A percentile compares a stretch with the other conserved stretches of the same genome.
phyloP scores from a whole-genome alignment of 768 basidiomycete genomes.

The Megacollybia marginata region DNA sequence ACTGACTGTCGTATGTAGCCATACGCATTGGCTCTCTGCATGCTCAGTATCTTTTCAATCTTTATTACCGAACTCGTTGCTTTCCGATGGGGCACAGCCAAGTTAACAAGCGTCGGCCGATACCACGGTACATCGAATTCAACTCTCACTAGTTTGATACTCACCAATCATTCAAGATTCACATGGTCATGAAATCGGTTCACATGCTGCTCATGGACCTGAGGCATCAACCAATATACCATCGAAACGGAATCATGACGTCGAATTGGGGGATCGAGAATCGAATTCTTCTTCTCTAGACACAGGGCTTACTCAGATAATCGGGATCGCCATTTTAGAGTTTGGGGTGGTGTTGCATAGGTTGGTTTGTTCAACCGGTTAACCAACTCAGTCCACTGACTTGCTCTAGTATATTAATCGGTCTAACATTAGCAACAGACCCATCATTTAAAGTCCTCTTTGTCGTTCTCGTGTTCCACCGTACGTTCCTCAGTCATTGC shows the following conservation, averaged over 20 bases:
- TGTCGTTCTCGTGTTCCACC: constrained; percentile 86
- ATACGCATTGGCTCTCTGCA: constrained; percentile 74
- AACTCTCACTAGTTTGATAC: not conserved
- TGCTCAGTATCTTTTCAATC: constrained; percentile 74
- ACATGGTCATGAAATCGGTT: constrained; percentile 57
- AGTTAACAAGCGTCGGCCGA: constrained; percentile 61
- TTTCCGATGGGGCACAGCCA: constrained; percentile 78
- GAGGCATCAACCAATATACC: constrained; percentile 25
- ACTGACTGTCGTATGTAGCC: constrained; percentile 36
- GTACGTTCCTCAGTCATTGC: constrained; percentile 38
- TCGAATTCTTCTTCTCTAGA: constrained; percentile 14
- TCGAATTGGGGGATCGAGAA: constrained; percentile 20
- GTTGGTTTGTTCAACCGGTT: constrained; percentile 18
- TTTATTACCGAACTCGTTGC: constrained; percentile 84
- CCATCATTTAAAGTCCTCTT: constrained; percentile 78
- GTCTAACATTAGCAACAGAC: constrained; percentile 89
- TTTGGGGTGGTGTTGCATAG: constrained; percentile 90
- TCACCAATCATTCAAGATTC: constrained; percentile 33
- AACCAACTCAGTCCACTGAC: not conserved
- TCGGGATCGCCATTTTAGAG: constrained; percentile 88
- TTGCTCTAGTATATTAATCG: constrained; percentile 62
- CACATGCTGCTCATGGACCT: constrained; percentile 66
- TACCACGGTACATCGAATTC: constrained; percentile 22
- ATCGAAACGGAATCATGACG: constrained; percentile 3
- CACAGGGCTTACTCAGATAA: constrained; percentile 59